A percentile compares a stretch with the other conserved stretches of the same genome.
phyloP scores from a whole-genome alignment of 179 eudicot genomes.

The Patellifolia procumbens region DNA sequence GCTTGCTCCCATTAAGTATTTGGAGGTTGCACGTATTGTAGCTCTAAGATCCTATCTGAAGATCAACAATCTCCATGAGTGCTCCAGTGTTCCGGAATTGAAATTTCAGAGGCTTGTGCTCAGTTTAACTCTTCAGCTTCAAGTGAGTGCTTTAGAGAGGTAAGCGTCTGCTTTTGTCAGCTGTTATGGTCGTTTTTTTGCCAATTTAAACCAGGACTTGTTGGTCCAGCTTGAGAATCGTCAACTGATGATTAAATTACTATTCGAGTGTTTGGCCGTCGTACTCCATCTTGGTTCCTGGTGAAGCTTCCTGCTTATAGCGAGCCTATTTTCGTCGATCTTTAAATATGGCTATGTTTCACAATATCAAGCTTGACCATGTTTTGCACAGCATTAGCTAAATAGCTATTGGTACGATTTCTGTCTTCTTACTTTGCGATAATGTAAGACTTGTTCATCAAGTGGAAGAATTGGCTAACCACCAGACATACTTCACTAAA shows the following conservation, averaged over 20 bases:
- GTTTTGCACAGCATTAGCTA: background rate
- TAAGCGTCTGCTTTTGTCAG: background rate
- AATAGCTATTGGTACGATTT: background rate
- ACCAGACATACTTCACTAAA: background rate
- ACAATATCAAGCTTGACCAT: background rate
- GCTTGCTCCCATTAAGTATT: constrained; percentile 2
- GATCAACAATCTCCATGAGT: background rate
- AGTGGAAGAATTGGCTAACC: background rate
- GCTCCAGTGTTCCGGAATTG: background rate
- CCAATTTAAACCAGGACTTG: background rate
- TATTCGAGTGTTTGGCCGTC: background rate
- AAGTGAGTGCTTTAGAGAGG: constrained; percentile 13
- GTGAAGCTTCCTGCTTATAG: constrained; percentile 2
- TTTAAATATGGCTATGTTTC: background rate
- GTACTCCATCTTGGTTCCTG: background rate
- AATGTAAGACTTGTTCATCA: background rate
- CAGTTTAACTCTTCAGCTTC: constrained; percentile 2
- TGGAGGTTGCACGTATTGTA: too few relatives aligned
- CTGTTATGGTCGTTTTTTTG: too few relatives aligned
- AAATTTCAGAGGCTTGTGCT: constrained; percentile 10
- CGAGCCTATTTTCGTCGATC: background rate
- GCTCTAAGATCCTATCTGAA: background rate
- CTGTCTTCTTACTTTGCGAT: background rate
- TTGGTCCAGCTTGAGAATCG: background rate
- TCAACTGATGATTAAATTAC: background rate